Base-by-base conservation (phyloP, 805 yeast genomes). In the Pachysolen tannophilus region DNA sequence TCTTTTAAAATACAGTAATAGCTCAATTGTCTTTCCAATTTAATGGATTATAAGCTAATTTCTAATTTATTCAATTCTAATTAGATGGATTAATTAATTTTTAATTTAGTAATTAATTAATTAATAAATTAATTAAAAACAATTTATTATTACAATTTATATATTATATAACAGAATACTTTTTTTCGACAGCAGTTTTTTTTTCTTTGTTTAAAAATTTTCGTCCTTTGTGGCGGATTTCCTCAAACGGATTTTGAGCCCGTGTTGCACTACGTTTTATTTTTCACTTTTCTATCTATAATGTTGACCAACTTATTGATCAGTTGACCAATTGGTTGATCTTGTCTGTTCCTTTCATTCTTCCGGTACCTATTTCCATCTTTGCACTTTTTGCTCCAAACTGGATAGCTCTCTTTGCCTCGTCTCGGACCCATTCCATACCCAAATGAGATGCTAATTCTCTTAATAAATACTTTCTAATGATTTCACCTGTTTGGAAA, bases 331-430 rank as follows among this genome's bases (percentile, higher is more conserved):
- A n/a, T n/a, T n/a, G n/a, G n/a, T 14, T 40, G 20, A 62, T 37
- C 35, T 56, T 47, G 47, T 81, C 92, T 0, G 88, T 82, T 0
- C 97, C 97, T 47, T 77, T 81, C 27, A 72, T 64, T 45, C 75
- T 81, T 4, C 88, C 80, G 29, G 81, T 73, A 1, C 90, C 90
- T 3, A 76, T 67, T 42, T 82, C 88, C 80, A 92, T 76, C 55
- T 90, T 94, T 1, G 99, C 98, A 51, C 95, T 81, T 43, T 82
- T 78, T 0, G 97, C 84, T 0, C 99, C 99, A 56, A 92, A 92
- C 52, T 92, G 98, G 41, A 92, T 87, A 0, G 99, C 99, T 31
- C 99, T 65, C 52, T 92, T 92, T 2, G 82, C 75, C 50, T 92
- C 97, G 16, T 65, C 61, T 13, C 75, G 60, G 0, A 87, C 92